phyloP scores from a whole-genome alignment of 2,329 filamentous ascomycete species.

The Samsoniella hepiali region DNA sequence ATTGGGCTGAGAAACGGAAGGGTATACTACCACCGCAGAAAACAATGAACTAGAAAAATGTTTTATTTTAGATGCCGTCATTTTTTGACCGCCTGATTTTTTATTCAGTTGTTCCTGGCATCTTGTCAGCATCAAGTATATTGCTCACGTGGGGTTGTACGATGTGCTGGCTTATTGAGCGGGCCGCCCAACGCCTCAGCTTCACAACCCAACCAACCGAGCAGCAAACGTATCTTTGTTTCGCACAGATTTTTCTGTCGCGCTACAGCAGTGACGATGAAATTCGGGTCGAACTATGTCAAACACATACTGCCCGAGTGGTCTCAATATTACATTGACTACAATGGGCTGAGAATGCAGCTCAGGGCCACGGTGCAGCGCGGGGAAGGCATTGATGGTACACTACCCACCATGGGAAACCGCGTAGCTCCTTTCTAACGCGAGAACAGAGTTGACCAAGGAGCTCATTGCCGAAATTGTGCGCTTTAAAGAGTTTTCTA shows the following conservation, averaged over 20 bases:
- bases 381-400: background rate
- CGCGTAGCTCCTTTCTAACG: background rate
- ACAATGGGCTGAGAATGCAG: conserved; percentile 26
- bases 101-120: no score
- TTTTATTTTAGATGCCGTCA: no score
- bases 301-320: conserved; percentile 28
- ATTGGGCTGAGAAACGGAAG: background rate
- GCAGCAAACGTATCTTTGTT: background rate
- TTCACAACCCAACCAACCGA: background rate
- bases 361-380: background rate
- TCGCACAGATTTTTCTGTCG: background rate
- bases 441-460: background rate
- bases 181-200: background rate
- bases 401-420: background rate
- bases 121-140: background rate
- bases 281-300: conserved; percentile 30
- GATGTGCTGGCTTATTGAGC: background rate
- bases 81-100: no score
- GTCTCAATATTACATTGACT: conserved; percentile 28
- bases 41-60: no score
- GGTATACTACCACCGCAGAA: background rate
- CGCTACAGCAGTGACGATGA: conserved; percentile 24
- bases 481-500: background rate
- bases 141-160: background rate
- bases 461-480: background rate